Percentiles rank a stretch among this genome's conserved stretches.
phyloP scores from a whole-genome alignment of 768 basidiomycete species.

The Coprinopsis strossmayeri region DNA sequence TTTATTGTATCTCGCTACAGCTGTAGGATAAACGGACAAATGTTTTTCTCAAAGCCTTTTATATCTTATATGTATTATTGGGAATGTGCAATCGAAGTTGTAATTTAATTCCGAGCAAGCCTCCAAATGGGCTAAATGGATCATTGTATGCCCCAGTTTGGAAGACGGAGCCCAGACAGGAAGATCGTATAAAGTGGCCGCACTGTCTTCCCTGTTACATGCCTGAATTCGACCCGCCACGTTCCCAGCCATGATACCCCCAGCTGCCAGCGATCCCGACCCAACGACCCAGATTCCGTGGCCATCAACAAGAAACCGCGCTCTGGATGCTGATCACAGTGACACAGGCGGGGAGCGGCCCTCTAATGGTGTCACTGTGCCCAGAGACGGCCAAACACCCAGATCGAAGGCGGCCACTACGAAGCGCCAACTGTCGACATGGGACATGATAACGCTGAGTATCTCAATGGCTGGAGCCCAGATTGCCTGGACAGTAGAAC shows the following conservation, averaged over 20 bases:
- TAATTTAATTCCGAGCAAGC: neutral
- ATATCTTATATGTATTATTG: slow-evolving; percentile 16
- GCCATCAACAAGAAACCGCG: slow-evolving; percentile 42
- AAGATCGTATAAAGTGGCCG: neutral
- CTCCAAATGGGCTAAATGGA: neutral
- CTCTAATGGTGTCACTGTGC: slow-evolving; percentile 13
- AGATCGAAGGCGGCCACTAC: slow-evolving; percentile 20
- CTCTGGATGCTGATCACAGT: slow-evolving; percentile 21
- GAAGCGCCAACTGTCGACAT: slow-evolving; percentile 42
- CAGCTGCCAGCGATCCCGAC: slow-evolving; percentile 53
- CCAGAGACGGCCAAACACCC: slow-evolving; percentile 13
- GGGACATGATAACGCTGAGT: slow-evolving; percentile 76
- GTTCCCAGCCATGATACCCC: slow-evolving; percentile 58
- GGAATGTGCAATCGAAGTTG: neutral
- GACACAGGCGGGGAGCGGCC: neutral
- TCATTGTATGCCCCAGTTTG: neutral
- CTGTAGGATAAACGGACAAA: slow-evolving; percentile 3
- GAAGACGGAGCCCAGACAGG: neutral
- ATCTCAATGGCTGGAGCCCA: slow-evolving; percentile 94
- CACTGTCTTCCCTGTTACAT: no score
- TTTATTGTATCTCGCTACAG: neutral
- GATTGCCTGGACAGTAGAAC: slow-evolving; percentile 93
- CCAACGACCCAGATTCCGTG: slow-evolving; percentile 77
- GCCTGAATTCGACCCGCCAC: no score
- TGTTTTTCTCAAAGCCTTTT: slow-evolving; percentile 3